These are phyloP conservation scores for Blastobotrys serpentis DNA, from an alignment of 1,139 yeast species.

Conservation along the genomic window DNA sequence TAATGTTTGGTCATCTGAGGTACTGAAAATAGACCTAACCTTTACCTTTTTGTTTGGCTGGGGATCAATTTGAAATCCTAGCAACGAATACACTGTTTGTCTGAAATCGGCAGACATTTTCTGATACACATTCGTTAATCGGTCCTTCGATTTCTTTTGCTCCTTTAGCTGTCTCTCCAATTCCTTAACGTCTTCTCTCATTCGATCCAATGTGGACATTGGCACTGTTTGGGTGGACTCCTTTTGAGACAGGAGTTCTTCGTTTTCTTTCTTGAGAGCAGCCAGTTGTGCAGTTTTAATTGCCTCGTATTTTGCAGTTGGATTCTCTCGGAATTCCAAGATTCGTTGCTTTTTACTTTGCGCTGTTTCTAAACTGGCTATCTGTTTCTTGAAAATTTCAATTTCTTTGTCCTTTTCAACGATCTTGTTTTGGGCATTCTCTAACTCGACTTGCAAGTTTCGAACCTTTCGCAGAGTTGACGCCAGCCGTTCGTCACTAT, in stretches of 20 bases:
- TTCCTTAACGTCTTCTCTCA: slow-evolving; percentile 53
- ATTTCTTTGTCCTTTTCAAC: slow-evolving; percentile 29
- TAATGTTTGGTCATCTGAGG: slow-evolving; percentile 37
- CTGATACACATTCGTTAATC: slow-evolving; percentile 65
- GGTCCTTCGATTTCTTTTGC: slow-evolving; percentile 53
- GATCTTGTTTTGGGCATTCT: slow-evolving; percentile 26
- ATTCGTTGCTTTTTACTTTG: slow-evolving; percentile 44
- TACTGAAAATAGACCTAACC: slow-evolving; percentile 56
- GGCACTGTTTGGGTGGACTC: slow-evolving; percentile 46
- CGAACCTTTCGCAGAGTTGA: slow-evolving; percentile 35
- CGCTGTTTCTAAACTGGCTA: slow-evolving; percentile 44
- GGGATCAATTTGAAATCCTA: slow-evolving; percentile 77
- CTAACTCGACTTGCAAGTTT: slow-evolving; percentile 34
- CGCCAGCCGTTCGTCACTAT: slow-evolving; percentile 40
- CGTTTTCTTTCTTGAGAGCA: slow-evolving; percentile 58
- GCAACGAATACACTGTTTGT: slow-evolving; percentile 62
- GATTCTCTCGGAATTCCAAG: slow-evolving; percentile 65
- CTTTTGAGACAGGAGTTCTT: slow-evolving; percentile 44
- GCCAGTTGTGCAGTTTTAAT: slow-evolving; percentile 57
- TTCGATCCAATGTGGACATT: slow-evolving; percentile 61
- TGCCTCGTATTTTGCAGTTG: slow-evolving; percentile 62
- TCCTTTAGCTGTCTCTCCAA: slow-evolving; percentile 53
- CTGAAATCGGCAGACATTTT: slow-evolving; percentile 73
- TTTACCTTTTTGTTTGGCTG: slow-evolving; percentile 66
- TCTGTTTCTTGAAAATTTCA: slow-evolving; percentile 40